Conservation (phyloP, 257 asterid species). For the Penstemon davidsonii region DNA sequence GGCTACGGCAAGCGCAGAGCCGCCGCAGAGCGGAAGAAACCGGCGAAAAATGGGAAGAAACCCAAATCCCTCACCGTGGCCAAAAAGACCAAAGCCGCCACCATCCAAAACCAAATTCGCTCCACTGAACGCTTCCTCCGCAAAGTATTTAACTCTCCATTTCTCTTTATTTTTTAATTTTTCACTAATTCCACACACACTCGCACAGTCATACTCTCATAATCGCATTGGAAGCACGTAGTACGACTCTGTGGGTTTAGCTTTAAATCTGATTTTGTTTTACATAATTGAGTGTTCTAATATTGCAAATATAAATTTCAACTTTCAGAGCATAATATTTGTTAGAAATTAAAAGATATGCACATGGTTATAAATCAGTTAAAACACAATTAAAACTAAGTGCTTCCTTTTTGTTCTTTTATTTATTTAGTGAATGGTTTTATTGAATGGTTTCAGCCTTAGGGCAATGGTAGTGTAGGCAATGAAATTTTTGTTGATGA, state of each 20-base stretch:
- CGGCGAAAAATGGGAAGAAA: slow-evolving; percentile 44
- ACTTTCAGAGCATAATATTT: too few relatives aligned
- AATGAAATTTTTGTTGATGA: neutral
- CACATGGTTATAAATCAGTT: too few relatives aligned
- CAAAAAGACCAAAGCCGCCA: slow-evolving; percentile 67
- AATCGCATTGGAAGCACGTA: too few relatives aligned
- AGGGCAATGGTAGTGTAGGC: neutral
- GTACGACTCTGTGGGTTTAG: too few relatives aligned
- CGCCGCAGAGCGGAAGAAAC: slow-evolving; percentile 45
- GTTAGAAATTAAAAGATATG: too few relatives aligned
- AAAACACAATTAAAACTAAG: neutral
- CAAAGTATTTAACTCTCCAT: slow-evolving; percentile 46
- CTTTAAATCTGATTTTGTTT: too few relatives aligned
- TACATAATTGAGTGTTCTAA: too few relatives aligned
- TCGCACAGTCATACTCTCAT: neutral
- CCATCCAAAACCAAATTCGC: slow-evolving; percentile 89
- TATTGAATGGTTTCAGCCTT: neutral
- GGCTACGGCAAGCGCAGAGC: slow-evolving; percentile 73
- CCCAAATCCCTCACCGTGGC: slow-evolving; percentile 59
- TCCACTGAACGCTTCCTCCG: slow-evolving; percentile 89
- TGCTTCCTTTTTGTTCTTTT: too few relatives aligned
- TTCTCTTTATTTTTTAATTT: slow-evolving; percentile 6
- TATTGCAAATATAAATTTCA: too few relatives aligned
- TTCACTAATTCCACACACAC: neutral
- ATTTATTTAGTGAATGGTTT: neutral